Evolutionary conservation across 805 yeast genomes (phyloP), one percentile per base, ranked within the genome.

Genomic region (Zygoascus biomembranicola): DNA sequence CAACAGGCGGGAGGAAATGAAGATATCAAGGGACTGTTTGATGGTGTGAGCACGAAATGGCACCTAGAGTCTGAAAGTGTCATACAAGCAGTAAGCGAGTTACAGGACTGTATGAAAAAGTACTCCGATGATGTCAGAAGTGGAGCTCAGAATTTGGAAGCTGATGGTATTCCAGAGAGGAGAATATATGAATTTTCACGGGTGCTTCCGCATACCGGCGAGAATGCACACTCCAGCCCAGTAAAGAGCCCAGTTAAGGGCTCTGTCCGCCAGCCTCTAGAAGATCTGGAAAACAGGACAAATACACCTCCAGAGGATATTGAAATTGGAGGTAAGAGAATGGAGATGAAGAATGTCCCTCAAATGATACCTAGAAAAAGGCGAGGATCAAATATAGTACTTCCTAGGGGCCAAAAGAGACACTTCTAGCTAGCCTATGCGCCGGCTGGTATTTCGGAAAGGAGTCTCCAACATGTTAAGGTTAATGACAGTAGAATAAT

Each of bases 141-240:
- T 16, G 49, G 19, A 8, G 43, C 32, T 31, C 14, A 43, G 4
- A 19, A n/a, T 11, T 10, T 32, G 37, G 50, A 37, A 8, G 16
- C 8, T 8, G 51, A 35, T 3, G 51, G 23, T 11, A 53, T 51
- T 13, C 58, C 58, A 6, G 39, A 50, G 28, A 35, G 54, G 23
- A 32, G 51, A 10, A 43, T 31, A 47, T 19, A 52, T 9, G 54
- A 53, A 47, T 55, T 55, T 42, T 41, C 54, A 5, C 43, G 58
- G 16, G 47, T 43, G 31, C 49, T 55, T 9, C 58, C 58, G 19
- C 57, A 55, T 18, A 55, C 57, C 16, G 28, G 32, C 32, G n/a
- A 39, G 39, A 14, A 49, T 26, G n/a, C 26, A 16, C 39, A 41
- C 8, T 9, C 8, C 5, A 14, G 45, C 42, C 53, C 53, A 8